Evolutionary conservation across 2,329 filamentous ascomycete genomes (phyloP).

Genomic region (Dothideomycetes sp.): DNA sequence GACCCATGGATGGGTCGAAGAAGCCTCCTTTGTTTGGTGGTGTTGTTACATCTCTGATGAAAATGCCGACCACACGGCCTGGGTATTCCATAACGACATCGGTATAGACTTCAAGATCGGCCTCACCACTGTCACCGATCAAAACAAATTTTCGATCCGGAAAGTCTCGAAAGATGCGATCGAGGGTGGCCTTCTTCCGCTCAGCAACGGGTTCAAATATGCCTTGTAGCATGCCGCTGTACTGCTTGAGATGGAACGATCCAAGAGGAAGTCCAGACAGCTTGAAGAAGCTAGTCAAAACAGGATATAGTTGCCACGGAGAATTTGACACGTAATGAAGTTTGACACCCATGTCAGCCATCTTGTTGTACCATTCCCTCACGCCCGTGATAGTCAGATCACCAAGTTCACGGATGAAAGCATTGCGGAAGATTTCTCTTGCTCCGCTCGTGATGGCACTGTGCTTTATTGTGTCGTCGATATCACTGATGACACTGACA

Average conservation of each 20-base stretch:
- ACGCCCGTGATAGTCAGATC: slow-evolving; percentile 83
- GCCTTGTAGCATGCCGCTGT: slow-evolving; percentile 92
- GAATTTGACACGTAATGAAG: slow-evolving; percentile 99
- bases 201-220: slow-evolving; percentile 97
- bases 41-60: slow-evolving; percentile 93
- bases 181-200: slow-evolving; percentile 79
- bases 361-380: slow-evolving; percentile 72
- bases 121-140: slow-evolving; percentile 92
- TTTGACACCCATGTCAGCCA: slow-evolving; percentile 72
- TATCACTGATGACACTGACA: slow-evolving; percentile 90
- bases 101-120: slow-evolving; percentile 93
- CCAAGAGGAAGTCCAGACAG: slow-evolving; percentile 72
- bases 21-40: slow-evolving; percentile 61
- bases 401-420: slow-evolving; percentile 75
- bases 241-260: slow-evolving; percentile 92
- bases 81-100: slow-evolving; percentile 82
- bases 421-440: slow-evolving; percentile 91
- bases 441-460: slow-evolving; percentile 83
- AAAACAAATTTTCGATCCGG: slow-evolving; percentile 82
- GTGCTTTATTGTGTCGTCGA: slow-evolving; percentile 94
- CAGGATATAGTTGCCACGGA: slow-evolving; percentile 92
- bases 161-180: slow-evolving; percentile 80
- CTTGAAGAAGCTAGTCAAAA: slow-evolving; percentile 77
- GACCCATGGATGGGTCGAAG: slow-evolving; percentile 57
- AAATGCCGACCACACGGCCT: slow-evolving; percentile 72